Percentiles rank a stretch among this genome's conserved stretches.
These are phyloP conservation scores for Leccinum subrobustum DNA, from an alignment of 1,284 basidiomycete genomes.

Conservation along the genomic window DNA sequence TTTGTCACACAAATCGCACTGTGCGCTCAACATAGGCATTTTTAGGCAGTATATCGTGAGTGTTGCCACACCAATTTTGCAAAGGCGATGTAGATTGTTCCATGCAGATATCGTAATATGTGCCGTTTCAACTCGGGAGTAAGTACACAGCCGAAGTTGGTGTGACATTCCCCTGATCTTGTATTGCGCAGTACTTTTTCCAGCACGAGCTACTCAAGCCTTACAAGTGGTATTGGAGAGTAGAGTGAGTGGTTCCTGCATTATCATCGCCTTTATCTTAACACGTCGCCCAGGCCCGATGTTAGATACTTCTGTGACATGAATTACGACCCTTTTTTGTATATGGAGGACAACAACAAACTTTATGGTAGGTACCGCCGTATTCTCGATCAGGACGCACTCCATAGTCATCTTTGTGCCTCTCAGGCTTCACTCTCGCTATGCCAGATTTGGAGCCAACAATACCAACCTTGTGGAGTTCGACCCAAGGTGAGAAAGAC, in stretches of 20 bases:
- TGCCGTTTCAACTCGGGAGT: conserved; percentile 86
- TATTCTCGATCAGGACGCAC: not conserved
- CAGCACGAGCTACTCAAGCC: conserved; percentile 67
- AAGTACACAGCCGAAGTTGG: conserved; percentile 30
- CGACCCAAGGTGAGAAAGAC: conserved; percentile 53
- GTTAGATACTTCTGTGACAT: conserved; percentile 79
- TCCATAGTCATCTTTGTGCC: not conserved
- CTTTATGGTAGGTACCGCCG: conserved; percentile 51
- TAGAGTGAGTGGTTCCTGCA: conserved; percentile 44
- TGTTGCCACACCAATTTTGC: conserved; percentile 12
- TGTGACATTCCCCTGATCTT: conserved; percentile 6
- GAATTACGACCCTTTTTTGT: conserved; percentile 77
- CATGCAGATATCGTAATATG: conserved; percentile 67
- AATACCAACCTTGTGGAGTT: conserved; percentile 75
- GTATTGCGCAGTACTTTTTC: conserved; percentile 64
- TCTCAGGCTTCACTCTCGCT: conserved; percentile 72
- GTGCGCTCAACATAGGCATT: conserved; percentile 3
- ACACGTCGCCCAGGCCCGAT: conserved; percentile 49
- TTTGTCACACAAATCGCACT: not conserved
- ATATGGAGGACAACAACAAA: conserved; percentile 77
- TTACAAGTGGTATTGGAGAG: conserved; percentile 86
- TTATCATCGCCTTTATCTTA: not conserved
- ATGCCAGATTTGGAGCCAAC: conserved; percentile 79
- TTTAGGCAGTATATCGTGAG: conserved; percentile 53
- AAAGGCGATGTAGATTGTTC: not conserved